A percentile compares a stretch with the other conserved stretches of the same genome.
These are phyloP conservation scores for Cyberlindnera bimundalis DNA, from an alignment of 805 yeast genomes.

Conservation along the genomic window DNA sequence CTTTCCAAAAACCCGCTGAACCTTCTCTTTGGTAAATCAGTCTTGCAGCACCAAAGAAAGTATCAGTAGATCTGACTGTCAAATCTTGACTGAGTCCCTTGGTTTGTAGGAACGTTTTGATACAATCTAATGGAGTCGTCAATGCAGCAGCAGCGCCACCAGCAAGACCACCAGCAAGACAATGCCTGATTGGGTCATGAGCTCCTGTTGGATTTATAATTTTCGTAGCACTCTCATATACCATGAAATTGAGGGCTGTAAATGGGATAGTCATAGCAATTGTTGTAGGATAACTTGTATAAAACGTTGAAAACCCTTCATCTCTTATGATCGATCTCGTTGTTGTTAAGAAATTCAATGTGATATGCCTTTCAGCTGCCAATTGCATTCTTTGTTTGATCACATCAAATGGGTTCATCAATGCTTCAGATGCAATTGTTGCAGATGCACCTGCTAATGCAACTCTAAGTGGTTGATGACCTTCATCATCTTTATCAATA, in stretches of 20 bases:
- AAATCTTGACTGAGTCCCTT: constrained; percentile 47
- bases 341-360: constrained; percentile 15
- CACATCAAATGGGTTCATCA: constrained; percentile 97
- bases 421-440: constrained; percentile 83
- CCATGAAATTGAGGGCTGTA: constrained; percentile 89
- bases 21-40: constrained; percentile 63
- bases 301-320: constrained; percentile 78
- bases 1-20: constrained; percentile 67
- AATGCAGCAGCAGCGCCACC: constrained; percentile 95
- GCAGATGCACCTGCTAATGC: constrained; percentile 92
- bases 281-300: constrained; percentile 94
- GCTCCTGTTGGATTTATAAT: constrained; percentile 69
- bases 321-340: constrained; percentile 21
- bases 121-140: constrained; percentile 91
- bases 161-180: constrained; percentile 88
- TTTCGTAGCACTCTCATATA: constrained; percentile 78
- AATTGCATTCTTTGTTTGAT: constrained; percentile 93
- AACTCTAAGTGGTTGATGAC: constrained; percentile 77
- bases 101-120: constrained; percentile 89
- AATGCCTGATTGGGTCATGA: constrained; percentile 91
- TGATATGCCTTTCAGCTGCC: constrained; percentile 10
- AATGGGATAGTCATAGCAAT: constrained; percentile 88
- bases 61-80: constrained; percentile 48
- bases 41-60: constrained; percentile 67
- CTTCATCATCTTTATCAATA: constrained; percentile 31